Evolutionary conservation across 2,329 filamentous ascomycete genomes (phyloP).

Genomic region (Pestalotiopsis sp.): DNA sequence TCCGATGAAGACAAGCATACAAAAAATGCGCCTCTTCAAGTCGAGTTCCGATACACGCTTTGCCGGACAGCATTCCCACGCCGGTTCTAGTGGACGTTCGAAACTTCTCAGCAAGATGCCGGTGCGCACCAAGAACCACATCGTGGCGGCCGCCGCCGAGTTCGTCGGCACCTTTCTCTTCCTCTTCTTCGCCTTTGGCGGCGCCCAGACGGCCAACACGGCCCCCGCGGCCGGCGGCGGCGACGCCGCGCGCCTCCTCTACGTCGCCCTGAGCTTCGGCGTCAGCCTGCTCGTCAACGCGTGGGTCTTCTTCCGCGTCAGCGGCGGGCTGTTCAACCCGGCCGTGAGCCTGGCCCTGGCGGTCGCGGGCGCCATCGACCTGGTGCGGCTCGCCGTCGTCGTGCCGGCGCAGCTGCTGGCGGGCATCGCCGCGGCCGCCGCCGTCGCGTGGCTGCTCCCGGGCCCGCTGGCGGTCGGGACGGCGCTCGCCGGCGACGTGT

Average conservation of each 20-base stretch:
- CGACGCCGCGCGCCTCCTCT: slow-evolving; percentile 31
- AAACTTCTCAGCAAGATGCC: slow-evolving; percentile 18
- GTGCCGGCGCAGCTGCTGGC: slow-evolving; percentile 51
- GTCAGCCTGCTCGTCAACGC: slow-evolving; percentile 41
- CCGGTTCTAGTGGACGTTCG: not conserved
- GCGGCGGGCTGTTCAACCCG: slow-evolving; percentile 33
- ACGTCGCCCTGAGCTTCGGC: slow-evolving; percentile 38
- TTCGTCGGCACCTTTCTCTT: slow-evolving; percentile 36
- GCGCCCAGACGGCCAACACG: slow-evolving; percentile 33
- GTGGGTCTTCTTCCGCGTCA: slow-evolving; percentile 47
- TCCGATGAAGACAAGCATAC: not conserved
- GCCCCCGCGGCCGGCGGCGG: slow-evolving; percentile 21
- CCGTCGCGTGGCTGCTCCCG: slow-evolving; percentile 51
- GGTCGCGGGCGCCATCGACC: slow-evolving; percentile 42
- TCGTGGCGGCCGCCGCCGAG: slow-evolving; percentile 31
- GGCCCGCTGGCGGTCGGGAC: slow-evolving; percentile 49
- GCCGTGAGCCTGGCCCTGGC: slow-evolving; percentile 49
- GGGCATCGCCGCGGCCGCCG: slow-evolving; percentile 50
- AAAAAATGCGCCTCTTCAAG: not conserved
- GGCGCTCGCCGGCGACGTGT: slow-evolving; percentile 44
- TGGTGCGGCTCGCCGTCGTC: slow-evolving; percentile 43
- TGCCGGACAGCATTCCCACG: not conserved
- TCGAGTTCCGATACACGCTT: not conserved
- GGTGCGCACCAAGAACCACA: slow-evolving; percentile 24
- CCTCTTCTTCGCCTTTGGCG: slow-evolving; percentile 35